Base-by-base conservation (phyloP, 306 rosid genomes). In the Ziziphus jujuba region DNA sequence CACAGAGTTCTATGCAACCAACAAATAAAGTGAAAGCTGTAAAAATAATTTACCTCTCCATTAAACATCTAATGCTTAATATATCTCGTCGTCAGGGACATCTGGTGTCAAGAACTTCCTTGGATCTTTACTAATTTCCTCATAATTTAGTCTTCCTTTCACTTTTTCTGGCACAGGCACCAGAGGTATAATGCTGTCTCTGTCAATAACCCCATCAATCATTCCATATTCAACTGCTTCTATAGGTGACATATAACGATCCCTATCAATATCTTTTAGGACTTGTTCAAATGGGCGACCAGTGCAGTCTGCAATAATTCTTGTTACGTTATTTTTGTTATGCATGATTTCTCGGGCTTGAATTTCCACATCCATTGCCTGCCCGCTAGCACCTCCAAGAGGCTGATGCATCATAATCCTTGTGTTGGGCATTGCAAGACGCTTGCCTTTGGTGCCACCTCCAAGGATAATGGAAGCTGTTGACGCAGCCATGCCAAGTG, bases 331-430 rank as follows among this genome's bases (percentile, higher is more conserved):
- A 40, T 85, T 80, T 81, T 90, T 90, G 75, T 76, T 85, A 63
- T 83, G 85, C 96, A 90, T 81, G 63, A 90, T 84, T 86, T 93
- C 99, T 28, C 77, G 77, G 28, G 99, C 99, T 80, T 90, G 97
- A 72, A 93, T 88, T 69, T 90, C 99, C 57, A 93, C 97, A 72
- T 93, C 99, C 70, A 88, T 64, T 7, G 90, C 99, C 81, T 88
- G 89, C n/a, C 99, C 99, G 49, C 96, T 88, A n/a, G 97, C 91
- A 68, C 99, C 96, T 85, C 99, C 99, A 5, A 82, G 81, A 60
- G 99, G 99, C 76, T 93, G 99, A 74, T 84, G 91, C 68, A 93
- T 79, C 99, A 93, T 93, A 51, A 93, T 85, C 64, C 99, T 81
- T 14, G 99, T 79, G 65, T 90, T 93, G 17, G 99, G 99, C 99